Conservation (phyloP, 176 grass and related monocot genomes). For the Cocos nucifera region DNA sequence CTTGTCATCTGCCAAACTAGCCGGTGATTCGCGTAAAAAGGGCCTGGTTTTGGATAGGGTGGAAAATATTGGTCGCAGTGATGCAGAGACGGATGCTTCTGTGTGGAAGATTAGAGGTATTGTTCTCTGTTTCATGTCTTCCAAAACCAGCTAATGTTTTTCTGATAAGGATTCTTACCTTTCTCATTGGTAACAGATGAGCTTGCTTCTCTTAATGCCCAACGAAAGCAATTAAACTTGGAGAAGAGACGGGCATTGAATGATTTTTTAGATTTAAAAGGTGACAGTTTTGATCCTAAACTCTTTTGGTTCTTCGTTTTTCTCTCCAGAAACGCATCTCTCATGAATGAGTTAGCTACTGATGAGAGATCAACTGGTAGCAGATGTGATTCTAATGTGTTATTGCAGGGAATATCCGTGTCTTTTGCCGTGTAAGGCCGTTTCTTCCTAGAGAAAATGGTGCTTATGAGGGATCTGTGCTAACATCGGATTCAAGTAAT, state of each 20-base stretch:
- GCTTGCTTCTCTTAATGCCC: conserved; percentile 39
- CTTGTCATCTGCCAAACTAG: conserved; percentile 37
- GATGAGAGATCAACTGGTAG: background rate
- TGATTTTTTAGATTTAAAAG: conserved; percentile 93
- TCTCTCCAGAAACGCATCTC: background rate
- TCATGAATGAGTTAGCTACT: background rate
- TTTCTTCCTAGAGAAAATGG: conserved; percentile 46
- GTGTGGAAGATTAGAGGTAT: conserved; percentile 70
- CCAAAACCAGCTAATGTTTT: conserved; percentile 7
- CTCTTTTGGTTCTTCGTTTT: background rate
- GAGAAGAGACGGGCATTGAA: conserved; percentile 67
- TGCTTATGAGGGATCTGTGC: conserved; percentile 26
- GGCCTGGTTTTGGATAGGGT: conserved; percentile 22
- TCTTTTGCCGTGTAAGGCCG: conserved; percentile 80
- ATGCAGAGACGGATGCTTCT: conserved; percentile 35
- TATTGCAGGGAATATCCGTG: conserved; percentile 74
- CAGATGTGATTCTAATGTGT: conserved; percentile 15
- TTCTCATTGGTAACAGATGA: conserved; percentile 49
- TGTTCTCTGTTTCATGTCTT: conserved; percentile 6
- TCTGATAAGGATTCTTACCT: background rate
- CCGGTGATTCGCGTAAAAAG: conserved; percentile 10
- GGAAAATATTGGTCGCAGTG: conserved; percentile 20
- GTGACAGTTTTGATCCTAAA: conserved; percentile 32
- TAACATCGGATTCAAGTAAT: conserved; percentile 59
- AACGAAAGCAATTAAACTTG: conserved; percentile 49